These are phyloP conservation scores for Rosa lucieae DNA, from an alignment of 306 rosid genomes.

Conservation along the genomic window DNA sequence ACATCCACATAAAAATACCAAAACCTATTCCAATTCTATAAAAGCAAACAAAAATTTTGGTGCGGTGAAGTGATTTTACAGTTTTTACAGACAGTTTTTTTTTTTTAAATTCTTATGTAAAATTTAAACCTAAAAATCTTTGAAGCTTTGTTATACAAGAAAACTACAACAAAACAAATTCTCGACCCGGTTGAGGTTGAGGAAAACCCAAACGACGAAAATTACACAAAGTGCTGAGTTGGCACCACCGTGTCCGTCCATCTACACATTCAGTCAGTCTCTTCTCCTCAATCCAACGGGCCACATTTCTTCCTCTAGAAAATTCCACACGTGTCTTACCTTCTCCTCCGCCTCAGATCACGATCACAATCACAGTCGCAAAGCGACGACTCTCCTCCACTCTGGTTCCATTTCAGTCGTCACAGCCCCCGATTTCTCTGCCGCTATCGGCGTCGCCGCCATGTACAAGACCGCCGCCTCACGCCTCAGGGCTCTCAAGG, in stretches of 20 bases:
- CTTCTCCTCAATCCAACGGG: too few species aligned
- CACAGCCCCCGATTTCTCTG: slow-evolving; percentile 20
- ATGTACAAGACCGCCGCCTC: slow-evolving; percentile 71
- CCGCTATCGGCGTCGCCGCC: slow-evolving; percentile 13
- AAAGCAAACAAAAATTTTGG: too few species aligned
- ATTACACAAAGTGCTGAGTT: background rate
- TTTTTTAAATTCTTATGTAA: too few species aligned
- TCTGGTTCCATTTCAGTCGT: background rate
- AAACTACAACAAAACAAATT: background rate
- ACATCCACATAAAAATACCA: too few species aligned
- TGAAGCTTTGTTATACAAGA: background rate
- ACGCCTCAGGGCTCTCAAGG: slow-evolving; percentile 64
- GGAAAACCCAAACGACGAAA: background rate
- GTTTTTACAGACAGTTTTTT: too few species aligned
- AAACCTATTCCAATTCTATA: too few species aligned
- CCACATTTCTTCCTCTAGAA: background rate
- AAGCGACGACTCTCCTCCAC: background rate
- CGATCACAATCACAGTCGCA: background rate
- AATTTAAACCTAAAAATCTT: too few species aligned
- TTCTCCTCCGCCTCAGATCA: background rate
- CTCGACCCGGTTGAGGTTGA: background rate
- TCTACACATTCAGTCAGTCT: background rate
- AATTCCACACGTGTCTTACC: background rate
- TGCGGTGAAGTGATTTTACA: too few species aligned
- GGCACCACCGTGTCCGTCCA: background rate